Evolutionary conservation across 805 yeast species (phyloP).

Genomic region (Hanseniaspora guilliermondii): DNA sequence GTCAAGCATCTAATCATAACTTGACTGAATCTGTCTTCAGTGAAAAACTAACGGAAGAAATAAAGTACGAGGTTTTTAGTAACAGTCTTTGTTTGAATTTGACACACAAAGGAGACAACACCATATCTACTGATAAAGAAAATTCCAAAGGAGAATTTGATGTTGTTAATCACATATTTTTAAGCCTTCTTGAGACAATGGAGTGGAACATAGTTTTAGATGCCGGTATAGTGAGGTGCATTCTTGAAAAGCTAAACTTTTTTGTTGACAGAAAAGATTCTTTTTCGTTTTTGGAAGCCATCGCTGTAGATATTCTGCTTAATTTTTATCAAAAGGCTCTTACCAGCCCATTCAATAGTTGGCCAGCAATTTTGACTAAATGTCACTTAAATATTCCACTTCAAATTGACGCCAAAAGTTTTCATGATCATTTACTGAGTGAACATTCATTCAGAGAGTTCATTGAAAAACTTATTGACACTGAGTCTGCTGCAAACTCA

Average conservation of each 20-base stretch:
- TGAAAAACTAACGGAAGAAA: background rate
- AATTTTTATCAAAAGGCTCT: background rate
- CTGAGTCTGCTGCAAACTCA: background rate
- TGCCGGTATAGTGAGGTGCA: background rate
- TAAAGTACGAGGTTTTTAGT: background rate
- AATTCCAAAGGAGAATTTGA: background rate
- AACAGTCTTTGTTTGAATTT: background rate
- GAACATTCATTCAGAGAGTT: background rate
- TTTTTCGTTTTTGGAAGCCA: background rate
- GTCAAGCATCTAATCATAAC: background rate
- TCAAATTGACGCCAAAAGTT: background rate
- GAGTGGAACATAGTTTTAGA: conserved; percentile 3
- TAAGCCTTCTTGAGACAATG: background rate
- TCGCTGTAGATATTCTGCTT: background rate
- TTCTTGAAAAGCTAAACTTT: background rate
- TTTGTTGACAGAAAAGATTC: background rate
- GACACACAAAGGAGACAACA: background rate
- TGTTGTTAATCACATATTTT: background rate
- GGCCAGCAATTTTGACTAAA: background rate
- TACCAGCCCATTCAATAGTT: background rate
- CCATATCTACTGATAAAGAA: background rate
- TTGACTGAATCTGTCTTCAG: background rate
- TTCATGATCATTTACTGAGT: background rate
- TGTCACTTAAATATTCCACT: background rate
- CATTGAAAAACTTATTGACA: background rate